phyloP scores from a whole-genome alignment of 495 filamentous ascomycete species.

The Aspergillus heteromorphus region DNA sequence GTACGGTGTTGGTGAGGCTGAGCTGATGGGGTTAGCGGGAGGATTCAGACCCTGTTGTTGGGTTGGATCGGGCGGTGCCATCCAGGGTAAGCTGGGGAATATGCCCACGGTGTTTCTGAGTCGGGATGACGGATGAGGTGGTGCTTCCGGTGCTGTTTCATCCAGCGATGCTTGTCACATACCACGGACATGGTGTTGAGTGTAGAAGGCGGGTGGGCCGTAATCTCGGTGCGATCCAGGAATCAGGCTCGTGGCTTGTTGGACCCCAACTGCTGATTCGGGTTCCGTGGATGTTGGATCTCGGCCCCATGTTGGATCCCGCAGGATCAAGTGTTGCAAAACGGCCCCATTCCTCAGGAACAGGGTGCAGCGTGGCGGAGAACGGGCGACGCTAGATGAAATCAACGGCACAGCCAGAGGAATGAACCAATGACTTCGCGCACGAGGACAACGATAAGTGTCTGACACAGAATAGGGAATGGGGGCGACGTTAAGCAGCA shows the following conservation, averaged over 20 bases:
- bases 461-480: neutral
- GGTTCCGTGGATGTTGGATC: neutral
- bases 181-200: conserved; percentile 43
- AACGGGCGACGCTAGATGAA: conserved; percentile 1
- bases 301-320: neutral
- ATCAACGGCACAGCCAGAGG: conserved; percentile 10
- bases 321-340: neutral
- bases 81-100: conserved; percentile 29
- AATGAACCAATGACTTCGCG: conserved; percentile 1
- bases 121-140: conserved; percentile 44
- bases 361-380: neutral
- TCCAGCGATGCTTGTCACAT: conserved; percentile 51
- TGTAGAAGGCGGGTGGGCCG: conserved; percentile 39
- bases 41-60: conserved; percentile 52
- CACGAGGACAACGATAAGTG: neutral
- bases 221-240: conserved; percentile 1
- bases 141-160: conserved; percentile 51
- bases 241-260: neutral
- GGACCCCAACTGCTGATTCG: neutral
- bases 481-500: conserved; percentile 1
- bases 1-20: neutral
- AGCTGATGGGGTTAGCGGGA: conserved; percentile 37
- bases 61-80: conserved; percentile 23
- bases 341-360: neutral
- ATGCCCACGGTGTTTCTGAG: conserved; percentile 38